Conservation (phyloP, 345 rosid species). For the Acer negundo region DNA sequence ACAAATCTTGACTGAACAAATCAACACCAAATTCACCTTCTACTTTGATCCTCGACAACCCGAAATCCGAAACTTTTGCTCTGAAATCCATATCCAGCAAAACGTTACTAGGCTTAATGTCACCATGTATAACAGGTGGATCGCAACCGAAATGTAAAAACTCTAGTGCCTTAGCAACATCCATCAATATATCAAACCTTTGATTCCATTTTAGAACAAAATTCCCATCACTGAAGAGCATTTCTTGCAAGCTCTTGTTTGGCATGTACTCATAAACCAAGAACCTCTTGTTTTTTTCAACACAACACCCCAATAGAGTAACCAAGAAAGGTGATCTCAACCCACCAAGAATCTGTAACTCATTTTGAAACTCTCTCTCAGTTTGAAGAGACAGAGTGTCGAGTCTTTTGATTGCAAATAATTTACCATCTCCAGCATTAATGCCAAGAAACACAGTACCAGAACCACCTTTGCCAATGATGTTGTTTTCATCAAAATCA, state of each 20-base stretch:
- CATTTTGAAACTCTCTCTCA: constrained; percentile 92
- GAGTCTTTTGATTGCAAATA: constrained; percentile 80
- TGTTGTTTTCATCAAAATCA: constrained; percentile 64
- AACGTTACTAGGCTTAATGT: constrained; percentile 92
- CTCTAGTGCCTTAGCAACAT: constrained; percentile 86
- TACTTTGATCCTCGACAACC: constrained; percentile 82
- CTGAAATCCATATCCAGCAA: constrained; percentile 78
- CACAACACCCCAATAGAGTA: constrained; percentile 79
- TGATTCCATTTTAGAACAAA: constrained; percentile 72
- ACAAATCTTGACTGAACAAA: constrained; percentile 83
- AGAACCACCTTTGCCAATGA: constrained; percentile 95
- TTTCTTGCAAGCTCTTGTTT: constrained; percentile 83
- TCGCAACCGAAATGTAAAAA: constrained; percentile 87
- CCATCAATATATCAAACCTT: constrained; percentile 67
- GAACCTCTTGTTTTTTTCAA: constrained; percentile 71
- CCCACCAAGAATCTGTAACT: constrained; percentile 94
- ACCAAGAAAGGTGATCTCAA: constrained; percentile 77
- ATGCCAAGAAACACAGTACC: constrained; percentile 91
- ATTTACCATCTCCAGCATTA: constrained; percentile 63
- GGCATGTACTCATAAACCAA: constrained; percentile 97
- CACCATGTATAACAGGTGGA: constrained; percentile 97
- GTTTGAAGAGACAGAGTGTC: constrained; percentile 65
- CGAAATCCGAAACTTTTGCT: constrained; percentile 94
- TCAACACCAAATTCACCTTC: constrained; percentile 82
- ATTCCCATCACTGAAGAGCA: constrained; percentile 62